Percentiles rank a stretch among this genome's conserved stretches.
phyloP scores from a whole-genome alignment of 2,329 filamentous ascomycete genomes.

The Fusarium verrucosum region DNA sequence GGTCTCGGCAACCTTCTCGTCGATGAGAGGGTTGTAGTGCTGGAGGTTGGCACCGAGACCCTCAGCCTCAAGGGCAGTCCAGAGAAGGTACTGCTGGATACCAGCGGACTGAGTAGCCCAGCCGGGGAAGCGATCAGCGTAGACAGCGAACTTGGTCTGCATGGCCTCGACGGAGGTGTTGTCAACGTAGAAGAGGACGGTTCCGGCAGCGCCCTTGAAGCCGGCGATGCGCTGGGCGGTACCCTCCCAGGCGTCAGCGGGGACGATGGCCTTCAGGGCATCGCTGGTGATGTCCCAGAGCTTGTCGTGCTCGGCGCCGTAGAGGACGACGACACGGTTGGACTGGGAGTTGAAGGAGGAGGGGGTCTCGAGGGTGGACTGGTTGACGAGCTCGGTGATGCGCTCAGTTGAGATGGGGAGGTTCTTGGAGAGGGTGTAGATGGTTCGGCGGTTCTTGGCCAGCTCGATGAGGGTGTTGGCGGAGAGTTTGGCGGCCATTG shows the following conservation, averaged over 20 bases:
- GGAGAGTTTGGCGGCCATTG: slow-evolving; percentile 56
- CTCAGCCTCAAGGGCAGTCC: slow-evolving; percentile 84
- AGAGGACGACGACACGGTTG: slow-evolving; percentile 79
- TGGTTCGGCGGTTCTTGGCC: slow-evolving; percentile 73
- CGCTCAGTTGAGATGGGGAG: slow-evolving; percentile 61
- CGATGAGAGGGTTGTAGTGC: slow-evolving; percentile 91
- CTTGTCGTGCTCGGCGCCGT: slow-evolving; percentile 84
- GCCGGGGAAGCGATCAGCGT: slow-evolving; percentile 79
- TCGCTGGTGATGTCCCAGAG: slow-evolving; percentile 81
- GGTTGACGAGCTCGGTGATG: slow-evolving; percentile 71
- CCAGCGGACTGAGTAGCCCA: slow-evolving; percentile 82
- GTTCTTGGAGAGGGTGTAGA: slow-evolving; percentile 74
- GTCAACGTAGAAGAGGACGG: slow-evolving; percentile 90
- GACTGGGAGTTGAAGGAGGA: slow-evolving; percentile 91
- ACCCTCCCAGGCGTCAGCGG: slow-evolving; percentile 67
- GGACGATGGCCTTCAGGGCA: slow-evolving; percentile 63
- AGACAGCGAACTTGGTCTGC: slow-evolving; percentile 74
- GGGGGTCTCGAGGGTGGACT: slow-evolving; percentile 74
- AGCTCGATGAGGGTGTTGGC: slow-evolving; percentile 68
- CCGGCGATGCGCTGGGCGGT: slow-evolving; percentile 57
- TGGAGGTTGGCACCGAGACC: slow-evolving; percentile 89
- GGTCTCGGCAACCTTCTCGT: slow-evolving; percentile 72
- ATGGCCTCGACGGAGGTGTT: slow-evolving; percentile 70
- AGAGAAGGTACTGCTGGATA: slow-evolving; percentile 81
- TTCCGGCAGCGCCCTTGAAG: slow-evolving; percentile 80